Percentiles rank a stretch among this genome's conserved stretches.
Evolutionary conservation across 257 asterid genomes (phyloP).

Genomic region (Przewalskia tangutica): DNA sequence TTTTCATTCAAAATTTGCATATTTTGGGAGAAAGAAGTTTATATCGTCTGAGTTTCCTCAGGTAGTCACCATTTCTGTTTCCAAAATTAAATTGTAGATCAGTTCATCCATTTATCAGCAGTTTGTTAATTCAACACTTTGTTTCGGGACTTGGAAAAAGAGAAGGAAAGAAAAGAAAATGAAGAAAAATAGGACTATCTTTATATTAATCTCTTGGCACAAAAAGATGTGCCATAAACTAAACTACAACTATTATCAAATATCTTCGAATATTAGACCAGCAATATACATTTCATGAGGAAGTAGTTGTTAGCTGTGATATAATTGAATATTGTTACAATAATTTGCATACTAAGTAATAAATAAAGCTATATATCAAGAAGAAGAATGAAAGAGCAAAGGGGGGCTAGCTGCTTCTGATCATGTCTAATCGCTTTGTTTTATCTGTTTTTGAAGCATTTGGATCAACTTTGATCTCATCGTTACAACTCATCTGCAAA

Average conservation of each 20-base stretch:
- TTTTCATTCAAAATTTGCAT: too few relatives aligned
- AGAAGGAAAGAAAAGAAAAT: too few relatives aligned
- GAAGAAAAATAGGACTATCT: too few relatives aligned
- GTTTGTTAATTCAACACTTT: not conserved
- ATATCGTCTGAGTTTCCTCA: not conserved
- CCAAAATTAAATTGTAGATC: too few relatives aligned
- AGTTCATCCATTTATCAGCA: not conserved
- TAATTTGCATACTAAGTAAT: not conserved
- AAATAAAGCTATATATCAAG: not conserved
- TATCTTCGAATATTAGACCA: not conserved
- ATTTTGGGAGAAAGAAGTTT: too few relatives aligned
- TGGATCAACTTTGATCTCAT: not conserved
- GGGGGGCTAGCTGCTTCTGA: not conserved
- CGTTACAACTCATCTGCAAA: constrained; percentile 8
- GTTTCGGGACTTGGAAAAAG: not conserved
- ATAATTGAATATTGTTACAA: not conserved
- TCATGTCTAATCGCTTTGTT: not conserved
- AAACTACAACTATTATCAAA: not conserved
- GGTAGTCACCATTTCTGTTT: too few relatives aligned
- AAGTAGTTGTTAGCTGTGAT: not conserved
- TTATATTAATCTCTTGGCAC: too few relatives aligned
- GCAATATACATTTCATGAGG: not conserved
- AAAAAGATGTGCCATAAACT: too few relatives aligned
- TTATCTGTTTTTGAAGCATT: not conserved
- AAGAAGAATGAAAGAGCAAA: not conserved